phyloP scores from a whole-genome alignment of 768 basidiomycete species.

The Sporobolomyces pararoseus region DNA sequence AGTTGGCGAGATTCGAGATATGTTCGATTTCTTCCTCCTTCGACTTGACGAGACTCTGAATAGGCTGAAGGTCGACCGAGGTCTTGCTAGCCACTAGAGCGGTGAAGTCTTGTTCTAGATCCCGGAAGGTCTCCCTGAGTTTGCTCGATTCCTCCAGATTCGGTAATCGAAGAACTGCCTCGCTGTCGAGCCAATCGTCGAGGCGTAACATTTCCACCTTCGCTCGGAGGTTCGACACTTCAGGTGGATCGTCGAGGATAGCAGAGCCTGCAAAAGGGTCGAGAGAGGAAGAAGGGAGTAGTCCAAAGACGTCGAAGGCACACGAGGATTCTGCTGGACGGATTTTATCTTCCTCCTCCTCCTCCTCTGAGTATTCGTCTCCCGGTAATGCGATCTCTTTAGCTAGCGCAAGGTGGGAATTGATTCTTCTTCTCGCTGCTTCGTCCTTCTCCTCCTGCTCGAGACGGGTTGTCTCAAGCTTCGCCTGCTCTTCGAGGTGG shows the following conservation, averaged over 20 bases:
- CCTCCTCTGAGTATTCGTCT: background rate
- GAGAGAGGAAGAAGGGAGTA: background rate
- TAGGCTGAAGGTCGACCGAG: slow-evolving; percentile 49
- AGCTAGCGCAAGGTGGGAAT: background rate
- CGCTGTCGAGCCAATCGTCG: background rate
- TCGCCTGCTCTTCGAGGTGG: background rate
- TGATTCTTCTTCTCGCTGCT: background rate
- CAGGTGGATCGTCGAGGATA: background rate
- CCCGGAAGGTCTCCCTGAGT: background rate
- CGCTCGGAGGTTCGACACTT: background rate
- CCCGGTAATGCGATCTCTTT: background rate
- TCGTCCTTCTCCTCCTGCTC: background rate
- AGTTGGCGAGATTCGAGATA: slow-evolving; percentile 58
- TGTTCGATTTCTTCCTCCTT: slow-evolving; percentile 56
- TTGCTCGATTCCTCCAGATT: slow-evolving; percentile 54
- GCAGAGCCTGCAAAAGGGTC: background rate
- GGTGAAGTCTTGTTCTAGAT: slow-evolving; percentile 23
- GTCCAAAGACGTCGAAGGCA: background rate
- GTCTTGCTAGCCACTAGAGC: too few species aligned
- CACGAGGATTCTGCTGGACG: too few species aligned
- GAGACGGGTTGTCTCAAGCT: too few species aligned
- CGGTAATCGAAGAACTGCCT: slow-evolving; percentile 52
- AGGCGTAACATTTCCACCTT: background rate
- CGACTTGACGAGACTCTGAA: slow-evolving; percentile 60
- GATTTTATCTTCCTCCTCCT: too few species aligned